Conservation (phyloP, 2,329 filamentous ascomycete genomes). For the Verticillium zaregamsianum region DNA sequence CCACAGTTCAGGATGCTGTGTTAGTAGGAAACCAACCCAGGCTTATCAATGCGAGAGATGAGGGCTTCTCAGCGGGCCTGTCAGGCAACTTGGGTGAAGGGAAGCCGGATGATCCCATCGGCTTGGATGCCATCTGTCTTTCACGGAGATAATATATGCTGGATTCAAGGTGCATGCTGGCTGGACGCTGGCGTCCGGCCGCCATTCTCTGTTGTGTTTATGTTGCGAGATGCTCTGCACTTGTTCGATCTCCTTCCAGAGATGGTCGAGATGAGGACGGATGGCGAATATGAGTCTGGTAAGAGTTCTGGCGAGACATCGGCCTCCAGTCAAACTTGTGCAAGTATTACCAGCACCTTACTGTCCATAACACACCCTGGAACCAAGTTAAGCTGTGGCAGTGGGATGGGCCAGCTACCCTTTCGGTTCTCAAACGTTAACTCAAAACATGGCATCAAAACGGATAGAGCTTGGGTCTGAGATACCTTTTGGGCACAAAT, state of each 20-base stretch:
- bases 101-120: conserved; percentile 29
- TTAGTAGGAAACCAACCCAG: conserved; percentile 18
- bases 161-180: conserved; percentile 78
- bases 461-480: too few species aligned
- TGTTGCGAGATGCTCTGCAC: conserved; percentile 56
- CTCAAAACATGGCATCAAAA: too few species aligned
- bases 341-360: too few species aligned
- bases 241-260: conserved; percentile 64
- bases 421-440: too few species aligned
- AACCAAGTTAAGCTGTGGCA: too few species aligned
- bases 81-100: conserved; percentile 28
- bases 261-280: conserved; percentile 60
- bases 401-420: too few species aligned
- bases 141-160: conserved; percentile 81
- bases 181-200: conserved; percentile 64
- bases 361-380: too few species aligned
- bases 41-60: conserved; percentile 29
- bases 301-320: conserved; percentile 1
- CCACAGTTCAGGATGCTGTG: too few species aligned
- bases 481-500: too few species aligned
- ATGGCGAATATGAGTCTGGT: conserved; percentile 25
- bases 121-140: conserved; percentile 55
- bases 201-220: conserved; percentile 17
- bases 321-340: background rate
- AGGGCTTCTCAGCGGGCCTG: conserved; percentile 29